Evolutionary conservation across 1,284 basidiomycete genomes (phyloP).

Genomic region (Tausonia pullulans): DNA sequence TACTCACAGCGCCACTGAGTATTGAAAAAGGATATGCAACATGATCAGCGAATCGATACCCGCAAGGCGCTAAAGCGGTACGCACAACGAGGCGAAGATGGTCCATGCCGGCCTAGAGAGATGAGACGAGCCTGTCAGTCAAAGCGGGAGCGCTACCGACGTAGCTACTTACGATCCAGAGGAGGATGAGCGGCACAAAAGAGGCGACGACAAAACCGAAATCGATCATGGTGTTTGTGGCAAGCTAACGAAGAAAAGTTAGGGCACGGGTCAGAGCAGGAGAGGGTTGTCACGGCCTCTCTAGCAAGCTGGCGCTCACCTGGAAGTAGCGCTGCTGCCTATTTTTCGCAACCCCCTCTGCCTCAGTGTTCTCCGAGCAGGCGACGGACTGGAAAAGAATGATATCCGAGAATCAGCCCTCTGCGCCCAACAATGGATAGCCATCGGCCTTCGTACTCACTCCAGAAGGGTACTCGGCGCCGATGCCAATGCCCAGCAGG

Average conservation of each 20-base stretch:
- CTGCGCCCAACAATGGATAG: not conserved
- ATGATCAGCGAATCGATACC: no score
- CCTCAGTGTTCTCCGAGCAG: conserved; percentile 14
- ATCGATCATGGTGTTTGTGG: conserved; percentile 72
- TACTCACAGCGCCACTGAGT: no score
- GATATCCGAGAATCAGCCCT: not conserved
- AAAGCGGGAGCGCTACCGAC: conserved; percentile 23
- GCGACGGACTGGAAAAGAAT: not conserved
- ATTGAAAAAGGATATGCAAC: no score
- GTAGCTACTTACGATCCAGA: conserved; percentile 53
- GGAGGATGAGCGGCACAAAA: conserved; percentile 72
- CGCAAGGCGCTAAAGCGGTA: conserved; percentile 51
- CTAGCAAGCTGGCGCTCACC: not conserved
- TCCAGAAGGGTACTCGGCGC: conserved; percentile 10
- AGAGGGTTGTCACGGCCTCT: not conserved
- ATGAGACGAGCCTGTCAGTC: not conserved
- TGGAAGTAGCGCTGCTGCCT: conserved; percentile 11
- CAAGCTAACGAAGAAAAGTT: not conserved
- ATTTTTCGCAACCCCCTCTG: not conserved
- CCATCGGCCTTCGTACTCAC: not conserved
- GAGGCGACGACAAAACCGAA: conserved; percentile 70
- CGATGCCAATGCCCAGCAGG: conserved; percentile 12
- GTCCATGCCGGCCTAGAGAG: conserved; percentile 53
- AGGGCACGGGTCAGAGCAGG: not conserved
- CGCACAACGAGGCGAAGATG: conserved; percentile 58